Evolutionary conservation across 192 early-diverging fungal species (phyloP).

Genomic region (Bifiguratus adelaidae): DNA sequence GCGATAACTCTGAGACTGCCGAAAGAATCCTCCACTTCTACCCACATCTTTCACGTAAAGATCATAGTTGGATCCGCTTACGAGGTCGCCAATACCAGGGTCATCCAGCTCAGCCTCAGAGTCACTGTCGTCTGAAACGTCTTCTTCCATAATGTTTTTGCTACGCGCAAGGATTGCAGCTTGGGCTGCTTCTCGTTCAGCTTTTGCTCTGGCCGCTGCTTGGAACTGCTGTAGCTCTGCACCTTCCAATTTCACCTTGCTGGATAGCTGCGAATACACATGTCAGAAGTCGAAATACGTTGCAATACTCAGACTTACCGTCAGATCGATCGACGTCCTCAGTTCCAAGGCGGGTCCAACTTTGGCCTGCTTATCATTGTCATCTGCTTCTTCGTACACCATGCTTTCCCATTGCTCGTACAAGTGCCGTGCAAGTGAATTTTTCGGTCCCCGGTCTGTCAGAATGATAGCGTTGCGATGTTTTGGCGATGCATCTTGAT

Average conservation of each 20-base stretch:
- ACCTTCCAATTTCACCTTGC: conserved; percentile 76
- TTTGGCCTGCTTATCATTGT: conserved; percentile 12
- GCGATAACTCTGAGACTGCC: conserved; percentile 68
- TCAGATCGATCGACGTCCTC: conserved; percentile 13
- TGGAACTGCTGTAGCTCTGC: conserved; percentile 66
- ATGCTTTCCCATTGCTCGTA: conserved; percentile 54
- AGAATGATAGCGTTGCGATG: conserved; percentile 71
- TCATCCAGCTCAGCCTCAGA: conserved; percentile 40
- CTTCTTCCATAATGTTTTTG: conserved; percentile 69
- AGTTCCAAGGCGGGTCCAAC: conserved; percentile 17
- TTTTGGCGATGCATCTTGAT: too few species aligned
- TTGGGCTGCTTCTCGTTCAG: conserved; percentile 67
- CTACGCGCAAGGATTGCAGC: conserved; percentile 50
- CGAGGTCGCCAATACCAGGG: conserved; percentile 37
- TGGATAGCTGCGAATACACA: too few species aligned
- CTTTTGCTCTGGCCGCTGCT: conserved; percentile 44
- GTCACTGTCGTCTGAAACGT: conserved; percentile 40
- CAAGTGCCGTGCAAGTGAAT: conserved; percentile 51
- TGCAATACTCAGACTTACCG: too few species aligned
- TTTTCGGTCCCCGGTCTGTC: conserved; percentile 65
- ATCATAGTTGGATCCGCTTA: conserved; percentile 41
- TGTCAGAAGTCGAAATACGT: too few species aligned
- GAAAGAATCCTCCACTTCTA: conserved; percentile 61
- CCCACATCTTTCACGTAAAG: conserved; percentile 74
- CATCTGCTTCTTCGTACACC: conserved; percentile 18